Conservation (phyloP, 805 yeast species). For the Yamadazyma phyllophila region DNA sequence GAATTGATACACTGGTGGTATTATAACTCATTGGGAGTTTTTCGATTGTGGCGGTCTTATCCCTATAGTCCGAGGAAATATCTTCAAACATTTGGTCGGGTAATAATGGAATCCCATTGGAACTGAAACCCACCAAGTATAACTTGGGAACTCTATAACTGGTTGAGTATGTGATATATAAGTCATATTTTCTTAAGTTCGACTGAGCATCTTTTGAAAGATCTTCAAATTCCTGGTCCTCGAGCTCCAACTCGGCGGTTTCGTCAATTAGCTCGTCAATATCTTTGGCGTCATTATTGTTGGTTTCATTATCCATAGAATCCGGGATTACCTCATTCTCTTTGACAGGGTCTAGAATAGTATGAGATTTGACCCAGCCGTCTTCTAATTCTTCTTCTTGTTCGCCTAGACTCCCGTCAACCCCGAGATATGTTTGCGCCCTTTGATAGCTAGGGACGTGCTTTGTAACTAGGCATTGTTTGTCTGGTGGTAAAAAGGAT, state of each 20-base stretch:
- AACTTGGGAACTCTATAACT: conserved; percentile 94
- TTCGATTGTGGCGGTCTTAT: conserved; percentile 96
- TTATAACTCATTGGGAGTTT: conserved; percentile 78
- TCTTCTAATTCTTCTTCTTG: conserved; percentile 46
- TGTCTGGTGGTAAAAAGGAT: conserved; percentile 79
- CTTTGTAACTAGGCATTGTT: conserved; percentile 82
- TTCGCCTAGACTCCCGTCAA: conserved; percentile 37
- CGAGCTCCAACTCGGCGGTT: conserved; percentile 35
- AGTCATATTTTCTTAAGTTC: conserved; percentile 71
- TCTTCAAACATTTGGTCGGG: conserved; percentile 95
- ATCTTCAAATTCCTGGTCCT: conserved; percentile 33
- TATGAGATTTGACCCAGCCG: conserved; percentile 57
- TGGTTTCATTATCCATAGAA: conserved; percentile 40
- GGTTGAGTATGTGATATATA: conserved; percentile 90
- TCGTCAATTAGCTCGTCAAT: conserved; percentile 48
- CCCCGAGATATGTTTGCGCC: conserved; percentile 54
- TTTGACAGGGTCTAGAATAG: conserved; percentile 31
- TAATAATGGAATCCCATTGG: conserved; percentile 79
- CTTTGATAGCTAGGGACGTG: conserved; percentile 86
- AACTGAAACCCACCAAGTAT: conserved; percentile 83
- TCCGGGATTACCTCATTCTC: conserved; percentile 4
- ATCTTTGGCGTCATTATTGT: conserved; percentile 24
- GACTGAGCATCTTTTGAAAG: conserved; percentile 22
- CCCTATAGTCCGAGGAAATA: conserved; percentile 84
- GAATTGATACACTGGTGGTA: conserved; percentile 82